These are phyloP conservation scores for Trametes coccinea DNA, from an alignment of 768 basidiomycete species.

Conservation along the genomic window DNA sequence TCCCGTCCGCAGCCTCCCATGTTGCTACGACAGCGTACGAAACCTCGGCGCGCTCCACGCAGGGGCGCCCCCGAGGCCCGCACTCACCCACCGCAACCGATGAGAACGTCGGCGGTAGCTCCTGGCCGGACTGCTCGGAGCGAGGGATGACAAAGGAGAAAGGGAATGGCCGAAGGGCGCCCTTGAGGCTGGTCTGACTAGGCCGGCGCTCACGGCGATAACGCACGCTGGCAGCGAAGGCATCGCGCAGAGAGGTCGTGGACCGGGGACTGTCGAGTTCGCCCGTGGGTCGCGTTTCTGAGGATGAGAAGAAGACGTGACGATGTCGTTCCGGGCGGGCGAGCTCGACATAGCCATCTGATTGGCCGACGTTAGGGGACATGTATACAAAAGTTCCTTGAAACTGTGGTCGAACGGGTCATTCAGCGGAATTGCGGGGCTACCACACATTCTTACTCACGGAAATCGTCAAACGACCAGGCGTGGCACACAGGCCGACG, in stretches of 20 bases:
- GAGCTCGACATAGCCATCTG: slow-evolving; percentile 21
- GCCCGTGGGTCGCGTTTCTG: slow-evolving; percentile 24
- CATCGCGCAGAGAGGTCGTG: slow-evolving; percentile 28
- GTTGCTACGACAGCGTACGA: slow-evolving; percentile 55
- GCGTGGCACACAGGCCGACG: slow-evolving; percentile 44
- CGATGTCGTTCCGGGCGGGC: slow-evolving; percentile 24
- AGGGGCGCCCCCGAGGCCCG: slow-evolving; percentile 28
- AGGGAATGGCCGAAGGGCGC: slow-evolving; percentile 33
- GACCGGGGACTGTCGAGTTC: slow-evolving; percentile 27
- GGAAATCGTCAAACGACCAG: slow-evolving; percentile 58
- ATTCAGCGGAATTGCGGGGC: background rate
- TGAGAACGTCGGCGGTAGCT: slow-evolving; percentile 62
- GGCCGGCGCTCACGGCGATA: slow-evolving; percentile 21
- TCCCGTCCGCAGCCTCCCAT: slow-evolving; percentile 58
- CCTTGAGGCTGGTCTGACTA: slow-evolving; percentile 21
- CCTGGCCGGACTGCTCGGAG: slow-evolving; percentile 50
- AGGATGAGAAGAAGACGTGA: slow-evolving; percentile 32
- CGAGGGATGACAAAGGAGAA: slow-evolving; percentile 62
- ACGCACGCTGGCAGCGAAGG: slow-evolving; percentile 30
- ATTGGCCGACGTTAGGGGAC: slow-evolving; percentile 25
- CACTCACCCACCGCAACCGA: slow-evolving; percentile 35
- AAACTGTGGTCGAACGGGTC: slow-evolving; percentile 40
- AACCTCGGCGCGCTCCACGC: slow-evolving; percentile 43
- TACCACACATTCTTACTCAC: slow-evolving; percentile 37
- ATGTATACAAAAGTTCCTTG: slow-evolving; percentile 60